Percentiles rank a stretch among this genome's conserved stretches.
Evolutionary conservation across 106 monocot species (phyloP).

Genomic region (Allium cepa): DNA sequence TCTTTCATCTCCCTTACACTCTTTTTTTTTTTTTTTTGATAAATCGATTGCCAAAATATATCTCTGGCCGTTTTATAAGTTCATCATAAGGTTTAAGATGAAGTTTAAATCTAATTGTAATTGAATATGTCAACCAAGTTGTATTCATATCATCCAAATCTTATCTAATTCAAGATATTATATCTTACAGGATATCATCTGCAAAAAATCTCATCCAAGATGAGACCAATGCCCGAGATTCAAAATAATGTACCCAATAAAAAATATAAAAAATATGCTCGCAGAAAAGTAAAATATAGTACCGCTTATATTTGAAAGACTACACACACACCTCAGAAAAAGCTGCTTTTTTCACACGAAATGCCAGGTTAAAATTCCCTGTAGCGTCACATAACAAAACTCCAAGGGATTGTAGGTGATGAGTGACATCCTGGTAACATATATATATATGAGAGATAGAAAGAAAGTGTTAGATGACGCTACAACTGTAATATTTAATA

Average conservation of each 20-base stretch:
- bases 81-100: no score
- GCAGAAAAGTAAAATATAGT: neutral
- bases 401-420: constrained; percentile 40
- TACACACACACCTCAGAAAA: constrained; percentile 48
- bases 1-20: no score
- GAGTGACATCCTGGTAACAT: constrained; percentile 34
- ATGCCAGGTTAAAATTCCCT: constrained; percentile 66
- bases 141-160: no score
- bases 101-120: no score
- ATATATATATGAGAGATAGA: neutral
- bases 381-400: constrained; percentile 63
- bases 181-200: neutral
- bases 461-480: neutral
- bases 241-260: neutral
- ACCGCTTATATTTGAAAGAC: no score
- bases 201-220: neutral
- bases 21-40: no score
- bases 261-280: neutral
- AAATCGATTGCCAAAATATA: no score
- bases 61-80: no score
- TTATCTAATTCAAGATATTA: no score
- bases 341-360: constrained; percentile 53
- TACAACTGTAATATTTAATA: neutral
- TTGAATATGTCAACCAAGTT: no score
- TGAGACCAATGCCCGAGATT: no score